Evolutionary conservation across 2,329 filamentous ascomycete genomes (phyloP), one percentile per base, ranked within the genome.

Genomic region (Phymatotrichopsis omnivora): DNA sequence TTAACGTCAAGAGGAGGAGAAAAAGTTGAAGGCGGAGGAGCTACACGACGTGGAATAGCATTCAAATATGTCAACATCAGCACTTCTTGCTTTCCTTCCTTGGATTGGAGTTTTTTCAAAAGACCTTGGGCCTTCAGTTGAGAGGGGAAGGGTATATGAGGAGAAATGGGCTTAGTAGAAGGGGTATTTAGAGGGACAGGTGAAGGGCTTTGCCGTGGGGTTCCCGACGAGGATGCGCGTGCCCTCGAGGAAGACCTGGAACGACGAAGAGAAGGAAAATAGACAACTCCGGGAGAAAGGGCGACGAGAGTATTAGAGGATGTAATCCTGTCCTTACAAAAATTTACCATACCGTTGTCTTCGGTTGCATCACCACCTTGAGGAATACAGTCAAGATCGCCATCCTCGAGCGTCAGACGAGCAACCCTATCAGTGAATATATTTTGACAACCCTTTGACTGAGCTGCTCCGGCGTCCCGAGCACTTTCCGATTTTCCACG

Each of bases 1-100:
- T 86, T 87, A 42, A 98, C 69, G 61, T 84, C 87, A 28, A 98
- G 65, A 3, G 76, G 73, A 17, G 91, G 91, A 56, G 82, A 82
- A 64, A 96, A 98, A 47, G 74, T 73, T 14, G 82, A 85, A 12
- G 74, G 73, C 29, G 67, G 69, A 72, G 55, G 34, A 38, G 43
- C 47, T 47, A 11, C 25, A 46, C 50, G 44, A 34, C 25, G 16
- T 16, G 42, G 33, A 34, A 56, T 55, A 30, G 52, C 54, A 32
- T 36, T 45, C 29, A 55, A 34, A 31, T 49, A 56, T 25, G 51
- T 35, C 42, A 47, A 24, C 42, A 52, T 53, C 37, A 54, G 47
- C 31, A 40, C 50, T 30, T 45, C 42, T 34, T 47, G 40, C 42
- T 41, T 51, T 17, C 41, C 41, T 37, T 53, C 48, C 44, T 48